Percentiles rank a stretch among this genome's conserved stretches.
Evolutionary conservation across 306 rosid species (phyloP).

Genomic region (Rosa rugosa): DNA sequence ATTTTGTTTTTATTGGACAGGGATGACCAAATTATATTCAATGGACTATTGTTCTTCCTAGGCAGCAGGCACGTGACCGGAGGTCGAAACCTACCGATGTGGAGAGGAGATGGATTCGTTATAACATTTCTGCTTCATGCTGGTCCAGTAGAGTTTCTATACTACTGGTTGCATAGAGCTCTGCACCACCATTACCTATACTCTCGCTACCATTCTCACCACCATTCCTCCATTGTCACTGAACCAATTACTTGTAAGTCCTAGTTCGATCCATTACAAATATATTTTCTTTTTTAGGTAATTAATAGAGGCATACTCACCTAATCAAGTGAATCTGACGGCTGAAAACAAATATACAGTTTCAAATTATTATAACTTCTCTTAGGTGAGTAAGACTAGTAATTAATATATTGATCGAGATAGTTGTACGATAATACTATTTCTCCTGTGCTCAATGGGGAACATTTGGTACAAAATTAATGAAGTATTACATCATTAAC

Average conservation of each 20-base stretch:
- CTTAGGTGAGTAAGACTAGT: too few species aligned
- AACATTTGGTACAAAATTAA: too few species aligned
- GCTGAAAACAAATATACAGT: too few species aligned
- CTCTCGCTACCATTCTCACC: slow-evolving; percentile 55
- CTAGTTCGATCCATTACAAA: neutral
- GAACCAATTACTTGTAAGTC: slow-evolving; percentile 50
- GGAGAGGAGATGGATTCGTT: slow-evolving; percentile 38
- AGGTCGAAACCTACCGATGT: slow-evolving; percentile 15
- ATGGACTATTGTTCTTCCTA: slow-evolving; percentile 20
- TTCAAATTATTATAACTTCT: too few species aligned
- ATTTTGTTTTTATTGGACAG: slow-evolving; percentile 9
- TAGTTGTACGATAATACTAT: too few species aligned
- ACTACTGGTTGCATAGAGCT: slow-evolving; percentile 57
- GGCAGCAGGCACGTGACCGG: neutral
- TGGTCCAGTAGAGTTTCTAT: slow-evolving; percentile 41
- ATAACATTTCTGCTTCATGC: slow-evolving; percentile 32
- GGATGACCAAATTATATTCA: slow-evolving; percentile 52
- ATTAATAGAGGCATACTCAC: neutral
- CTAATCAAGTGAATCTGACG: too few species aligned
- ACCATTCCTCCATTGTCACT: slow-evolving; percentile 52
- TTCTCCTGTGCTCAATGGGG: too few species aligned
- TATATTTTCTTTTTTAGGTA: neutral
- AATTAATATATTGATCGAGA: too few species aligned
- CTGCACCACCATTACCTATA: slow-evolving; percentile 54
- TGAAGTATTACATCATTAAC: too few species aligned